Percentiles rank a stretch among this genome's conserved stretches.
Conservation (phyloP, 1,284 basidiomycete species). For the Cryptococcus jaspeensis region DNA sequence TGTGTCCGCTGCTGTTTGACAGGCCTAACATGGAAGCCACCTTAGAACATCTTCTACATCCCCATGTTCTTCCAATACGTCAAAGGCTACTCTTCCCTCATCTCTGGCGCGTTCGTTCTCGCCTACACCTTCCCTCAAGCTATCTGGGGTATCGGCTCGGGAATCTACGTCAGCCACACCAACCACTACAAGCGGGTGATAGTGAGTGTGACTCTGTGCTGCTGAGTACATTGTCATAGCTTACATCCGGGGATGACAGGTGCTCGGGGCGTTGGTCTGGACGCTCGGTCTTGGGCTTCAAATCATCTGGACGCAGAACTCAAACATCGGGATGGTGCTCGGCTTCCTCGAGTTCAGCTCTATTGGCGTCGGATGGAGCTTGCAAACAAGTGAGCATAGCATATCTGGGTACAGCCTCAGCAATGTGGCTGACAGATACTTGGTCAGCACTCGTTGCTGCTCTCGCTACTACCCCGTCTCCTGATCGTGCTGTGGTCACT, state of each 20-base stretch:
- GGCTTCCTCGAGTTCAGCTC: slow-evolving; percentile 25
- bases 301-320: slow-evolving; percentile 16
- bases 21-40: background rate
- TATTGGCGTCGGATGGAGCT: slow-evolving; percentile 25
- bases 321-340: slow-evolving; percentile 16
- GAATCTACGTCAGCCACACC: slow-evolving; percentile 25
- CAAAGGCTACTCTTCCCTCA: slow-evolving; percentile 28
- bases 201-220: slow-evolving; percentile 11
- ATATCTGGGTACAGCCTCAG: background rate
- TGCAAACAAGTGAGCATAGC: slow-evolving; percentile 29
- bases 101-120: slow-evolving; percentile 30
- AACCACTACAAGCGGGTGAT: slow-evolving; percentile 33
- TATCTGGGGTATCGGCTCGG: slow-evolving; percentile 20
- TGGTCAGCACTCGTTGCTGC: slow-evolving; percentile 27
- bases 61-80: slow-evolving; percentile 41
- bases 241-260: slow-evolving; percentile 4
- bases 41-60: slow-evolving; percentile 35
- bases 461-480: slow-evolving; percentile 22
- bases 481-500: slow-evolving; percentile 35
- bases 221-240: background rate
- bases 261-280: slow-evolving; percentile 25
- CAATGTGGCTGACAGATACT: background rate
- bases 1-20: background rate
- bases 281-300: slow-evolving; percentile 23
- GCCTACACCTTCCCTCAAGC: slow-evolving; percentile 32